Evolutionary conservation across 805 yeast species (phyloP).

Genomic region (Zygotorulaspora chibaensis): DNA sequence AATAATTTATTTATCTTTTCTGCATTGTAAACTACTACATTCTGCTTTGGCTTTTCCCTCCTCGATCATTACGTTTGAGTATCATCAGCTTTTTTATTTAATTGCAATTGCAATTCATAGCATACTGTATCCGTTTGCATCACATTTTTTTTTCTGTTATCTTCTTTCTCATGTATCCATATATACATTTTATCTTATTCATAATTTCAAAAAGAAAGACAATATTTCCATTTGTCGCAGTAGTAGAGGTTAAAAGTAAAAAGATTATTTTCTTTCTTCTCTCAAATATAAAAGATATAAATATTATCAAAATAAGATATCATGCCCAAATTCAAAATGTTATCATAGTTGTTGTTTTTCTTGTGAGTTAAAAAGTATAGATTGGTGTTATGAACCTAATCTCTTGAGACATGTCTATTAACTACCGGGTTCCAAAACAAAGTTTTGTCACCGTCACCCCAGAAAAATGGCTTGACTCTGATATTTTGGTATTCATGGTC

Average conservation of each 20-base stretch:
- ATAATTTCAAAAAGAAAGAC: background rate
- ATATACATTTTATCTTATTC: background rate
- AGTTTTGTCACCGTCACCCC: conserved; percentile 99
- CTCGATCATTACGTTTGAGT: background rate
- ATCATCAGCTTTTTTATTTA: background rate
- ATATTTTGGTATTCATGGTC: conserved; percentile 90
- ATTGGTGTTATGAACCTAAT: conserved; percentile 9
- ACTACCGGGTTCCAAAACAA: conserved; percentile 91
- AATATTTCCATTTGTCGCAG: background rate
- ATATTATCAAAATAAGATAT: conserved; percentile 10
- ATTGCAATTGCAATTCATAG: background rate
- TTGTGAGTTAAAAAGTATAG: background rate
- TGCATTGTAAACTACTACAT: conserved; percentile 46
- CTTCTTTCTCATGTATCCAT: background rate
- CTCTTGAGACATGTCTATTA: conserved; percentile 72
- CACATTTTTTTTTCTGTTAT: background rate
- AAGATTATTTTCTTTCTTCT: background rate
- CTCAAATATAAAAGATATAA: conserved; percentile 1
- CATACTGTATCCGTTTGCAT: background rate
- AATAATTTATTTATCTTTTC: conserved; percentile 86
- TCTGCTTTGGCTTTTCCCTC: conserved; percentile 1
- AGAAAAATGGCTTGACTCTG: conserved; percentile 84
- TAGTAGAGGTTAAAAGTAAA: background rate
- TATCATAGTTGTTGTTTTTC: background rate
- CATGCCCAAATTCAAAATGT: conserved; percentile 5